A percentile compares a stretch with the other conserved stretches of the same genome.
These are phyloP conservation scores for Calycina marina DNA, from an alignment of 2,329 filamentous ascomycete genomes.

Conservation along the genomic window DNA sequence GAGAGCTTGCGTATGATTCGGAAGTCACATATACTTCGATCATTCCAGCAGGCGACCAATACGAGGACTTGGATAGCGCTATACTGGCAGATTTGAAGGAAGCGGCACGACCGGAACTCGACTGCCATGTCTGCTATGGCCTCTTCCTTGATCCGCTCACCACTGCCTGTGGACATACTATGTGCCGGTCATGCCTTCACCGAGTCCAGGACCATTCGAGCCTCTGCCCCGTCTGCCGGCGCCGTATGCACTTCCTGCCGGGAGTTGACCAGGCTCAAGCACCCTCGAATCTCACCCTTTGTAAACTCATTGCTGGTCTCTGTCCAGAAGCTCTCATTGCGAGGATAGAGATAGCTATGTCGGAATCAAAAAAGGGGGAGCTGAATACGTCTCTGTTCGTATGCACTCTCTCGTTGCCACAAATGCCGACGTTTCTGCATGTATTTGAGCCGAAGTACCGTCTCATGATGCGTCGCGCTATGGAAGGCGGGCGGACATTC, in stretches of 20 bases:
- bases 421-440: constrained; percentile 73
- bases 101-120: constrained; percentile 52
- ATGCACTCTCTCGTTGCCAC: constrained; percentile 68
- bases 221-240: constrained; percentile 69
- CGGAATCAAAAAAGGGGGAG: constrained; percentile 42
- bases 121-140: constrained; percentile 80
- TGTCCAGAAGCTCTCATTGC: constrained; percentile 51
- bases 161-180: constrained; percentile 77
- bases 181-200: constrained; percentile 67
- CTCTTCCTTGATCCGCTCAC: constrained; percentile 72
- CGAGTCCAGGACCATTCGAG: constrained; percentile 64
- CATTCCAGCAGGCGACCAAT: constrained; percentile 12
- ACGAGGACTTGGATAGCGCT: constrained; percentile 27
- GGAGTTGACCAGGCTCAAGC: constrained; percentile 21
- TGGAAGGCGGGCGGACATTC: constrained; percentile 59
- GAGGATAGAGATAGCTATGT: constrained; percentile 36
- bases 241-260: constrained; percentile 38
- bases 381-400: constrained; percentile 61
- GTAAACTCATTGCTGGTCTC: constrained; percentile 48
- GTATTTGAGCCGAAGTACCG: constrained; percentile 89
- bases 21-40: constrained; percentile 36
- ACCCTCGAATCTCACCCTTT: constrained; percentile 47
- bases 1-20: constrained; percentile 39
- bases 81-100: constrained; percentile 46
- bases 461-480: constrained; percentile 69